Evolutionary conservation across 371 early-diverging fungal genomes (phyloP), one percentile per base, ranked within the genome.

Genomic region (Mortierella polycephala): DNA sequence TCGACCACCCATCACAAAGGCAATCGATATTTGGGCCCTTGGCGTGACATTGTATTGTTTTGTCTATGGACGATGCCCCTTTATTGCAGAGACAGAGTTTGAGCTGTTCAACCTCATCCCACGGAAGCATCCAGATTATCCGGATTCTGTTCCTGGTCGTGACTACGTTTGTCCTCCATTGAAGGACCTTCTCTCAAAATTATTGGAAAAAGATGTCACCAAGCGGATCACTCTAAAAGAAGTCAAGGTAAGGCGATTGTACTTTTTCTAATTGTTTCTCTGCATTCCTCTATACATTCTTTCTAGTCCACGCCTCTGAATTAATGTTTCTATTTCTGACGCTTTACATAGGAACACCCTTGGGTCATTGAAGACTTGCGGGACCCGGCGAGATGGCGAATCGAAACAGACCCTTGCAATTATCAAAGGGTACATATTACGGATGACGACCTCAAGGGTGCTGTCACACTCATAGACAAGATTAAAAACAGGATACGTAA

Each of bases 31-130:
- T 5, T 99, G 99, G 99, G 98, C 99, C 18, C 85, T 99, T 63
- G 99, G 99, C 1, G 98, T 99, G n/a, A 98, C 99, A 3, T 87
- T 99, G 16, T 99, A 96, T 81, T 99, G 99, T 67, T 88, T 99
- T 60, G 86, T 98, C 18, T 98, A 92, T 85, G 99, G 99, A 8
- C 86, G 88, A 23, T 95, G 98, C 53, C 99, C 99, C 6, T 99
- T 99, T 84, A 91, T 92, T 18, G 99, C 97, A 12, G 91, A 92
- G n/a, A 96, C 93, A n/a, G 98, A 97, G 83, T 97, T 92, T 83
- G 98, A 98, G 82, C 83, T 98, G 47, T 97, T 96, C 80, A 92
- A 94, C 74, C 88, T 93, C 16, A 98, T 98, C 55, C 93, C 95
- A 44, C 86, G 87, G 44, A 85, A 92, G 61, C 67, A 85, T 59